These are phyloP conservation scores for Diddensiella santjacobensis DNA, from an alignment of 805 yeast species.

Conservation along the genomic window DNA sequence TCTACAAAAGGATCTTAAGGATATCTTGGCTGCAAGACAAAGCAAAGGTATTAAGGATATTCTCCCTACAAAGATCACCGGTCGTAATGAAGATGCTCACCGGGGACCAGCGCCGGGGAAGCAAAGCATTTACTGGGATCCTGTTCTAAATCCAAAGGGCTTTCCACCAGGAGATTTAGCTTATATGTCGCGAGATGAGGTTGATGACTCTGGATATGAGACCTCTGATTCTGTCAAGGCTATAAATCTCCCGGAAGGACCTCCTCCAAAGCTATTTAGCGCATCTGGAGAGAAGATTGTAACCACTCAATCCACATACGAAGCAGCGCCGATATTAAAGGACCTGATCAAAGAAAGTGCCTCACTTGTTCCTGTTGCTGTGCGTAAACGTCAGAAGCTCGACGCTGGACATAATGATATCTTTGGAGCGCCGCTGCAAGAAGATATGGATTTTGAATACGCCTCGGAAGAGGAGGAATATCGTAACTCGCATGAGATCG, in stretches of 20 bases:
- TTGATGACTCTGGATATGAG: slow-evolving; percentile 23
- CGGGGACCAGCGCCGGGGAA: slow-evolving; percentile 20
- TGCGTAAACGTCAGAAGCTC: slow-evolving; percentile 14
- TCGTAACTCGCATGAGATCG: neutral
- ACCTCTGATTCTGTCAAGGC: slow-evolving; percentile 21
- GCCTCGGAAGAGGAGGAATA: slow-evolving; percentile 14
- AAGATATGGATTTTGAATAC: slow-evolving; percentile 4
- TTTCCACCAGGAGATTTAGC: slow-evolving; percentile 33
- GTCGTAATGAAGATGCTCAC: neutral
- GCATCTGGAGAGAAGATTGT: slow-evolving; percentile 1
- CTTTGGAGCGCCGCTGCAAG: neutral
- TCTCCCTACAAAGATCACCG: neutral
- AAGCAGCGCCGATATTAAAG: slow-evolving; percentile 24
- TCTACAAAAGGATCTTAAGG: slow-evolving; percentile 20
- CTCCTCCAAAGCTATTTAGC: neutral
- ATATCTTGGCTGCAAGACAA: slow-evolving; percentile 17
- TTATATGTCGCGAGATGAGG: slow-evolving; percentile 26
- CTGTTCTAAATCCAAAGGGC: slow-evolving; percentile 27
- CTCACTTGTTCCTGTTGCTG: slow-evolving; percentile 21
- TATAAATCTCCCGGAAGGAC: slow-evolving; percentile 33
- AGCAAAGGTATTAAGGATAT: slow-evolving; percentile 11
- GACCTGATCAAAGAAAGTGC: slow-evolving; percentile 23
- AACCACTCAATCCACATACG: slow-evolving; percentile 22
- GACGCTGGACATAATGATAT: neutral
- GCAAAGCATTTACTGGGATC: slow-evolving; percentile 28